Base-by-base conservation (phyloP, 2,329 filamentous ascomycete genomes). In the Rasamsonia emersonii region DNA sequence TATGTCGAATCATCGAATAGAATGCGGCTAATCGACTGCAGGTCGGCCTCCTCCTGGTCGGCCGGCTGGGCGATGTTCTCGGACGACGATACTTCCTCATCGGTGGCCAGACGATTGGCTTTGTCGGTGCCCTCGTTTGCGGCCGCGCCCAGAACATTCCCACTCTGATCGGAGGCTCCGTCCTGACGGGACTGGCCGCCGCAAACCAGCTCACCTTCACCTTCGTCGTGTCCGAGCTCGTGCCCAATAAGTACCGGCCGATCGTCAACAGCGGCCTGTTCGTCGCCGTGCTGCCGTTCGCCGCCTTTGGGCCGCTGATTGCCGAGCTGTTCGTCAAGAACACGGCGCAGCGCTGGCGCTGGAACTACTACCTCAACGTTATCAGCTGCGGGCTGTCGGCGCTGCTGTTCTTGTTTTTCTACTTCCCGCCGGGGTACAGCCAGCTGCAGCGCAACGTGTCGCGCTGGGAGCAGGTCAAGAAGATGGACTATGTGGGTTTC, bases 291-390 rank as follows among this genome's bases (percentile, higher is more conserved):
- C 44, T 56, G 33, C 54, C 50, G n/a, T 45, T 43, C 30, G 46
- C 33, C 15, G 44, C 32, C 13, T 44, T 47, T 18, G 68, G 66
- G 0, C 64, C 65, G 11, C 49, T 68, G 25, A 65, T 71, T 33
- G 67, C 67, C 3, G 53, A 61, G n/a, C 47, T 53, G 3, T 56
- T 70, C 21, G 61, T 67, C 34, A 35, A 54, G 15, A 54, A 65
- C 29, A 69, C 67, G 1, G 46, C 41, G 3, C 44, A 56, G 3
- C 49, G 53, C 11, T 73, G 68, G 68, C 55, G 69, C 24, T 70
- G 67, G 64, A 60, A 51, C 34, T 73, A 66, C 45, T 70, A 66
- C 41, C 42, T 72, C 3, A 62, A 61, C 35, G 63, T 65, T 41
- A 64, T 68, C 32, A 51, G 65, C 34, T 58, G 53, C 20, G 54